Evolutionary conservation across 257 asterid species (phyloP).

Genomic region (Solanum habrochaites): DNA sequence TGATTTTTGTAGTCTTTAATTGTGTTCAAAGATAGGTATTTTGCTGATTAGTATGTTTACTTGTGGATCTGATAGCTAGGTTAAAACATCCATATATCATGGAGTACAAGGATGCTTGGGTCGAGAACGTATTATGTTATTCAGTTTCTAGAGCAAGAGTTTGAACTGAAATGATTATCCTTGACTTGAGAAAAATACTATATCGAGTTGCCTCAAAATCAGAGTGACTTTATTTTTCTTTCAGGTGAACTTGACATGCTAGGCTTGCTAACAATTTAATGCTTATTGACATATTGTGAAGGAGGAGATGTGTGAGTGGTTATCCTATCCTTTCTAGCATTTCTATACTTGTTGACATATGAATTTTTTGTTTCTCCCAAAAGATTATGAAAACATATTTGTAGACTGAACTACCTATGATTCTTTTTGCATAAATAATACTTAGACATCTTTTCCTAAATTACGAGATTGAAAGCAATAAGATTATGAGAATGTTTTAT

Average conservation of each 20-base stretch:
- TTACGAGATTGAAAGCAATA: not conserved
- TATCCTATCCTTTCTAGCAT: not conserved
- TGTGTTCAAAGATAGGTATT: too few relatives aligned
- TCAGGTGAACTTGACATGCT: conserved; percentile 62
- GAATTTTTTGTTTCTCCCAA: not conserved
- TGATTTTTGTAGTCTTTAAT: not conserved
- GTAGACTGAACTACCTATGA: not conserved
- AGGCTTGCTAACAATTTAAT: conserved; percentile 35
- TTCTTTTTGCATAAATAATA: not conserved
- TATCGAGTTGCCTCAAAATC: not conserved
- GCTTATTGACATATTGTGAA: conserved; percentile 33
- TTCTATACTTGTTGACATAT: not conserved
- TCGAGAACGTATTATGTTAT: conserved; percentile 52
- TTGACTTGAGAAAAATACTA: not conserved
- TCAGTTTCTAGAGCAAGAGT: not conserved
- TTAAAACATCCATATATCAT: conserved; percentile 74
- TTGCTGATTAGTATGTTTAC: not conserved
- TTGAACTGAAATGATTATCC: not conserved
- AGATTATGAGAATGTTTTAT: not conserved
- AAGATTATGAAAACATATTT: not conserved
- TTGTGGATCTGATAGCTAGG: conserved; percentile 47
- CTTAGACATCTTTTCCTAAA: not conserved
- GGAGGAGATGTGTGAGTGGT: conserved; percentile 85
- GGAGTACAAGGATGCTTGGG: conserved; percentile 88
- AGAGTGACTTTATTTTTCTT: conserved; percentile 10